Base-by-base conservation (phyloP, 257 asterid genomes). In the Marsdenia floribunda region DNA sequence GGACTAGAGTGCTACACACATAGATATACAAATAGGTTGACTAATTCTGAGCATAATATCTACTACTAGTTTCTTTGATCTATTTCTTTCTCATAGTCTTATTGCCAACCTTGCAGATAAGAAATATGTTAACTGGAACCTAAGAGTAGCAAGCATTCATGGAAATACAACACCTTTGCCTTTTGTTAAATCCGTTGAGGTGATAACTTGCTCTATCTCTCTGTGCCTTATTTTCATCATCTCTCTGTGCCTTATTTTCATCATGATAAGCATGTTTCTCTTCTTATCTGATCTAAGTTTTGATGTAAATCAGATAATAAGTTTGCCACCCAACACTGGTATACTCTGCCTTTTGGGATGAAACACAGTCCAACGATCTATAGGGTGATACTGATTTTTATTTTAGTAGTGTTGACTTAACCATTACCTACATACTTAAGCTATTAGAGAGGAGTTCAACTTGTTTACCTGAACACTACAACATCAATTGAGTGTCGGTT, bases 111-210 rank as follows among this genome's bases (percentile, higher is more conserved):
- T 84, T 66, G 74, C 91, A 93, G 98, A 93, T 85, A 83, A 86
- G 83, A 91, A 82, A 76, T 90, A 85, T 81, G 92, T 88, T 79
- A 93, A 91, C 86, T 93, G 98, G 98, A 88, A 93, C 83, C 91
- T 93, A 75, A 83, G 75, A 52, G 79, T 93, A 78, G 87, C 93
- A 75, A 93, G 97, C 76, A 91, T 90, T 74, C 98, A 93, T 82
- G 98, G 96, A 73, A 88, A 86, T 79, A 91, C 78, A 83, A 96
- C 98, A 65, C 96, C 97, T 7, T 76, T 93, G 78, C 96, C 97
- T 52, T 93, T 93, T 77, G 79, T 93, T 72, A 87, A 84, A 82
- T 91, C 96, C 22, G 87, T 86, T 38, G 93, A 93, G 93, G 98
- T 91, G 81, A 82, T 76, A 64, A 29, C 50, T 47, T 44, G 54